phyloP scores from a whole-genome alignment of 192 early-diverging fungal species.

The Coemansia sp. region DNA sequence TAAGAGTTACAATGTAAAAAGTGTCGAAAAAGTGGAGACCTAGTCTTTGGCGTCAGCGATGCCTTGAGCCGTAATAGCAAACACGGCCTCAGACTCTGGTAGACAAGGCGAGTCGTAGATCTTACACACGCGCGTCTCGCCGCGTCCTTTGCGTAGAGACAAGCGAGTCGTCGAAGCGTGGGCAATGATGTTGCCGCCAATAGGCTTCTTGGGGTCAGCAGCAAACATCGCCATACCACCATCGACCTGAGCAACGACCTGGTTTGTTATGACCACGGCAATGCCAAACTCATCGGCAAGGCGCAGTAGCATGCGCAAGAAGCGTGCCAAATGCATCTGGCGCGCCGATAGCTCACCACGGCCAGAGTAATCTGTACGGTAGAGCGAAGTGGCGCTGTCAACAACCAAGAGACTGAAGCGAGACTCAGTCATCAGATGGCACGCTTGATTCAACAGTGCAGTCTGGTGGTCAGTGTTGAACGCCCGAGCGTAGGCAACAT shows the following conservation, averaged over 20 bases:
- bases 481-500: conserved; percentile 91
- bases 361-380: conserved; percentile 95
- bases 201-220: conserved; percentile 91
- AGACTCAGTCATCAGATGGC: conserved; percentile 86
- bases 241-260: conserved; percentile 94
- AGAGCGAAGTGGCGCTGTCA: conserved; percentile 89
- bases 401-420: conserved; percentile 85
- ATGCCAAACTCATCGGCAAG: conserved; percentile 98
- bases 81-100: conserved; percentile 88
- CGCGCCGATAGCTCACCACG: conserved; percentile 93
- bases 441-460: conserved; percentile 78
- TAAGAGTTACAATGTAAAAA: background rate
- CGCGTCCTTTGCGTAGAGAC: conserved; percentile 88
- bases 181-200: conserved; percentile 97
- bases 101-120: conserved; percentile 96
- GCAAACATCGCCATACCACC: conserved; percentile 86
- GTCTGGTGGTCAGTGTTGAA: conserved; percentile 97
- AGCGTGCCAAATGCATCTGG: conserved; percentile 92
- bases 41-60: conserved; percentile 86
- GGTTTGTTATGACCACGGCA: conserved; percentile 97
- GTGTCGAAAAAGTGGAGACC: background rate
- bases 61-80: conserved; percentile 87
- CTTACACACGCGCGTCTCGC: conserved; percentile 92
- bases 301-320: conserved; percentile 78
- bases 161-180: conserved; percentile 96